Conservation (phyloP, 306 rosid species). For the Pyrus communis region DNA sequence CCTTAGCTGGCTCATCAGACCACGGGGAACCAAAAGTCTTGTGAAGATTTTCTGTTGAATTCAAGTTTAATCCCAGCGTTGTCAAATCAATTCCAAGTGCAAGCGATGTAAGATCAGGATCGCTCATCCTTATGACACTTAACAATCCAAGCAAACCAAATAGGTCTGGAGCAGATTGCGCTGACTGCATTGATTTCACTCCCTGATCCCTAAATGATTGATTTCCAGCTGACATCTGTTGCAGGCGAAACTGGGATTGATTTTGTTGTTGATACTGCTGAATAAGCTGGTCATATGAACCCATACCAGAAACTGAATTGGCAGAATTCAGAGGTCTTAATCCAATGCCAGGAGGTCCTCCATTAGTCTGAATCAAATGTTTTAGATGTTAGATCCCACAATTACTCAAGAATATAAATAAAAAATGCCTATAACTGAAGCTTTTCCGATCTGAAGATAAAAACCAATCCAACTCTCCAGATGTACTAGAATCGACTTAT, state of each 20-base stretch:
- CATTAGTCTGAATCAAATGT: constrained; percentile 55
- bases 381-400: not conserved
- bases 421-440: not conserved
- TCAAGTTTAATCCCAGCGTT: constrained; percentile 85
- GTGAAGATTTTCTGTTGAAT: constrained; percentile 90
- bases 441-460: not conserved
- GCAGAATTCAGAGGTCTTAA: constrained; percentile 78
- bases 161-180: constrained; percentile 74
- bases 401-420: not conserved
- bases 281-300: constrained; percentile 76
- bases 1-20: constrained; percentile 94
- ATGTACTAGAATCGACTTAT: not conserved
- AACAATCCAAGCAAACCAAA: constrained; percentile 90
- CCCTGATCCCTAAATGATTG: constrained; percentile 88
- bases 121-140: constrained; percentile 86
- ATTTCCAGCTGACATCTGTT: constrained; percentile 69
- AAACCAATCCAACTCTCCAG: not conserved
- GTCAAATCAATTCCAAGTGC: constrained; percentile 96
- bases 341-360: constrained; percentile 97
- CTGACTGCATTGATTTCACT: constrained; percentile 59
- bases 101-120: constrained; percentile 86
- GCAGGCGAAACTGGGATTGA: constrained; percentile 87
- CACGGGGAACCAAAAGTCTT: constrained; percentile 97
- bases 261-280: constrained; percentile 88
- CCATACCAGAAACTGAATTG: constrained; percentile 77